Evolutionary conservation across 768 basidiomycete species (phyloP), one percentile per base, ranked within the genome.

Genomic region (Butyriboletus loyo): DNA sequence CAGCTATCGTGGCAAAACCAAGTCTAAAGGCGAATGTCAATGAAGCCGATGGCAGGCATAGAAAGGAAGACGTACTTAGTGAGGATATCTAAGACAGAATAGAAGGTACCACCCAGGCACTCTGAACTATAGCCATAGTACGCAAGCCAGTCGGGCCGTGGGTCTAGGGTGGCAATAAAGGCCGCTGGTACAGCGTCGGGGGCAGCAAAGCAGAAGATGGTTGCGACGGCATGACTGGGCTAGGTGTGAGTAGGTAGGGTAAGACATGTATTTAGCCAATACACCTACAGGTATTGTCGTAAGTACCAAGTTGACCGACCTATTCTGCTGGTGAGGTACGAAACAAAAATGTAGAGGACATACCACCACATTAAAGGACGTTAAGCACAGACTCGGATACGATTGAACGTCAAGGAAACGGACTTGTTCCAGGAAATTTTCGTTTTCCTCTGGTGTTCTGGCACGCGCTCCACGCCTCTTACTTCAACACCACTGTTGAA

Each of bases 101-200:
- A 80, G 46, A 81, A 72, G 5, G 70, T 70, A 5, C 77, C 73
- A 14, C 80, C 80, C 10, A 76, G 50, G 53, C 77, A 81, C 3
- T 80, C 81, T 3, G 73, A 74, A 54, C 73, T 75, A 53, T 72
- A 81, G 2, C 80, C 79, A 83, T 83, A 0, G 79, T 81, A 7
- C 81, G 71, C 22, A 83, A 65, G 11, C 81, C 81, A 1, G 78
- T 82, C 54, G n/a, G n/a, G n/a, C n/a, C 65, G 62, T 0, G 82
- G 81, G 1, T 81, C 82, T 9, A 83, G 66, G 7, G 74, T 80
- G 17, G 81, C 78, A 40, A 82, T 77, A 58, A 81, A 80, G 2
- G 78, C 77, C 0, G 76, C 73, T 8, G 68, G 65, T 6, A 71
- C 52, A 5, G 67, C 67, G 6, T 77, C 79, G 22, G 80, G 64